Evolutionary conservation across 768 basidiomycete genomes (phyloP), one percentile per base, ranked within the genome.

Genomic region (Mycena galericulata): DNA sequence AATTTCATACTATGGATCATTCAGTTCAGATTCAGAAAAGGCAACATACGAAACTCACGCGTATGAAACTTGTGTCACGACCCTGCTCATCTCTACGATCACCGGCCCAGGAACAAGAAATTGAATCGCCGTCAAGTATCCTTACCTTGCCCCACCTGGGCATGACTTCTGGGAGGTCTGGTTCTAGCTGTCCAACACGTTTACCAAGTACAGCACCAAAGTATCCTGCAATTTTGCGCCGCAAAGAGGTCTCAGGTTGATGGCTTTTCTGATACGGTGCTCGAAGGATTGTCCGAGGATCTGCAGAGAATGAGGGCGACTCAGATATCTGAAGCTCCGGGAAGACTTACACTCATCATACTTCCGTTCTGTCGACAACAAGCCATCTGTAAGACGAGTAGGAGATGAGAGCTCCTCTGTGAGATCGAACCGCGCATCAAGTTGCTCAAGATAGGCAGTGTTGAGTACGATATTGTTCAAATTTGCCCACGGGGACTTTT

Each of bases 391-490:
- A 9, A 20, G 53, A 4, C 18, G 11, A 29, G 24, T 32, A 50
- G 46, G 34, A 36, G 20, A 29, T 30, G 45, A 34, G 22, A 77
- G 51, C 29, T 72, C 70, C 1, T 74, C 72, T 11, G 61, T 32
- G 2, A 81, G 65, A 51, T 77, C 57, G 65, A 77, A 82, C 5
- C 50, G 58, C 7, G 66, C 49, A 20, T 67, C 64, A 26, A 82
- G 55, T 24, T 77, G 73, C 15, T 68, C 64, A 0, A 83, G 61
- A 49, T 78, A 78, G 0, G 78, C 75, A 36, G 55, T 64, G 30
- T 78, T 51, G 4, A 63, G 62, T 9, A 55, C 30, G 17, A 30
- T 54, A 8, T 55, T 54, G 43, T 63, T 68, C 1, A 78, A 30
- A 24, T 58, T 65, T 2, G 67, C 66, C 60, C 62, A 75, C 1